Evolutionary conservation across 2,329 filamentous ascomycete genomes (phyloP).

Genomic region (Botrytis galanthina): DNA sequence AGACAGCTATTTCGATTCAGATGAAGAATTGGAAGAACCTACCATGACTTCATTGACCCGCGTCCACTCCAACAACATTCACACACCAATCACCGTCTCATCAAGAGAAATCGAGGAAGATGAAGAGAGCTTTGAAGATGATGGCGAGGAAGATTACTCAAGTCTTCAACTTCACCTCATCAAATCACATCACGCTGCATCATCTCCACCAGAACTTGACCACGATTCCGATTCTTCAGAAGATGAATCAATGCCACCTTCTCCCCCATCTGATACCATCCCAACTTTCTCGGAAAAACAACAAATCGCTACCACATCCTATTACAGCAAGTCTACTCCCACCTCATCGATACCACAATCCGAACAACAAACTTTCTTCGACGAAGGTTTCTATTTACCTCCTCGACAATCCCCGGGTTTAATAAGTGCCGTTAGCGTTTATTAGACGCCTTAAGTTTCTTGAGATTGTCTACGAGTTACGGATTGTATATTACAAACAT

Average conservation of each 20-base stretch:
- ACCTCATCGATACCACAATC: slow-evolving; percentile 34
- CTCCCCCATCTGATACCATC: slow-evolving; percentile 45
- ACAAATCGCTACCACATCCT: slow-evolving; percentile 43
- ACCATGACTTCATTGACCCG: slow-evolving; percentile 49
- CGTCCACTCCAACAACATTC: slow-evolving; percentile 43
- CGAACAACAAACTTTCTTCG: slow-evolving; percentile 45
- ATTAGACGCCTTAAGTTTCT: slow-evolving; percentile 35
- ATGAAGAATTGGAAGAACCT: slow-evolving; percentile 59
- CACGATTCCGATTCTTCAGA: slow-evolving; percentile 68
- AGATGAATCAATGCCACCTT: slow-evolving; percentile 68
- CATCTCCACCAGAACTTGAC: slow-evolving; percentile 66
- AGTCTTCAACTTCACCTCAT: slow-evolving; percentile 67
- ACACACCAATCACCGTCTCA: slow-evolving; percentile 27
- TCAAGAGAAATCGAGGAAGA: slow-evolving; percentile 33
- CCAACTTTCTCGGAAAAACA: slow-evolving; percentile 61
- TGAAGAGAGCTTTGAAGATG: slow-evolving; percentile 47
- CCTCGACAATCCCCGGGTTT: slow-evolving; percentile 43
- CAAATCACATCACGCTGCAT: slow-evolving; percentile 55
- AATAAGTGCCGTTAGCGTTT: slow-evolving; percentile 46
- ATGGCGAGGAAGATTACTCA: slow-evolving; percentile 62
- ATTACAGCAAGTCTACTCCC: slow-evolving; percentile 38
- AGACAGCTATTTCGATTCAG: slow-evolving; percentile 50
- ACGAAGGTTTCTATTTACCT: slow-evolving; percentile 49
- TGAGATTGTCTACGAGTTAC: slow-evolving; percentile 1
- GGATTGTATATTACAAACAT: slow-evolving; percentile 21